Conservation (phyloP, 768 basidiomycete species). For the Lanmaoa rubissima region DNA sequence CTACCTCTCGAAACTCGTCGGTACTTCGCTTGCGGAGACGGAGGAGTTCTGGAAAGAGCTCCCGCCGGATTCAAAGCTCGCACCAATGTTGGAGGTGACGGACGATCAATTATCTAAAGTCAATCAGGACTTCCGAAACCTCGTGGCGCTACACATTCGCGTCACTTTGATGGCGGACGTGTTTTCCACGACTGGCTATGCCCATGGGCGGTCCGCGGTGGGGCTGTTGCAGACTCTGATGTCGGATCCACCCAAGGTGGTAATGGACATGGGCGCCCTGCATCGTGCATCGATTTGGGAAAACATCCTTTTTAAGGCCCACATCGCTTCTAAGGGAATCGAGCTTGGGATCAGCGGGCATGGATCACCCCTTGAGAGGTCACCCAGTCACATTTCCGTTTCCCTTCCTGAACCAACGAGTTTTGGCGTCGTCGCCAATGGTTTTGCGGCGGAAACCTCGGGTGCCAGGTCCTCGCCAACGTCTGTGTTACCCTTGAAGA, state of each 20-base stretch:
- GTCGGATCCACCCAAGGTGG: slow-evolving; percentile 57
- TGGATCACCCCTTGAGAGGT: slow-evolving; percentile 47
- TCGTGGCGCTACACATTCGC: slow-evolving; percentile 75
- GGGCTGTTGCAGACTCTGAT: slow-evolving; percentile 74
- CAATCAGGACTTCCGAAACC: slow-evolving; percentile 65
- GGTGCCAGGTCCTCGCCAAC: slow-evolving; percentile 20
- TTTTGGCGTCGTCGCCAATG: slow-evolving; percentile 33
- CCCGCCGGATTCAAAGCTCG: slow-evolving; percentile 56
- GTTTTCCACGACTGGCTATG: slow-evolving; percentile 78
- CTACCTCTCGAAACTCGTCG: slow-evolving; percentile 68
- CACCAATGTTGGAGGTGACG: slow-evolving; percentile 56
- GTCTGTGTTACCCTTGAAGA: slow-evolving; percentile 34
- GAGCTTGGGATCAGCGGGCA: slow-evolving; percentile 43
- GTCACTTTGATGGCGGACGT: slow-evolving; percentile 84
- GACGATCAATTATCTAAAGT: slow-evolving; percentile 48
- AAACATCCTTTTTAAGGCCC: slow-evolving; percentile 72
- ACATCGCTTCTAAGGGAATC: slow-evolving; percentile 53
- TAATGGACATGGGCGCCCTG: slow-evolving; percentile 72
- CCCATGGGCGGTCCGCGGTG: slow-evolving; percentile 75
- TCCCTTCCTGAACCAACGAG: slow-evolving; percentile 40
- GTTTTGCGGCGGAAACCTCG: slow-evolving; percentile 25
- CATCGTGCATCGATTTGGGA: slow-evolving; percentile 87
- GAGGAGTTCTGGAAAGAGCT: slow-evolving; percentile 65
- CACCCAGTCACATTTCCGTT: slow-evolving; percentile 42
- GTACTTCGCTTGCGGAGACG: slow-evolving; percentile 66